Percentiles rank a stretch among this genome's conserved stretches.
These are phyloP conservation scores for Botrytis hyacinthi DNA, from an alignment of 2,329 filamentous ascomycete species.

Conservation along the genomic window DNA sequence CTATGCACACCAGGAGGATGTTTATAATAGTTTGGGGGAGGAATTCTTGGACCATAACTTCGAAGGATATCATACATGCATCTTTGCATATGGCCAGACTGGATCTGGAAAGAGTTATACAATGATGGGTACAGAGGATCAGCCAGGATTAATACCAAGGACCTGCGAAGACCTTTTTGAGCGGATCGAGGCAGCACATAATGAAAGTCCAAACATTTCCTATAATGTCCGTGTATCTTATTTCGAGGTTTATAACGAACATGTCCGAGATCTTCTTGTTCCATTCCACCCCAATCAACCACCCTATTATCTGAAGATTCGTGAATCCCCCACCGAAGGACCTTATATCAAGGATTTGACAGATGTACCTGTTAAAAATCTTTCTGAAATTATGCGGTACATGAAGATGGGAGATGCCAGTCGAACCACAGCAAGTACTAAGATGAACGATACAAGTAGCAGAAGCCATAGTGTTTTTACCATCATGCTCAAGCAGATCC, in stretches of 20 bases:
- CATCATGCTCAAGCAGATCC: conserved; percentile 96
- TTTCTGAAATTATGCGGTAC: conserved; percentile 80
- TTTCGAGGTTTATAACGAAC: conserved; percentile 99
- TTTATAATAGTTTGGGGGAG: conserved; percentile 91
- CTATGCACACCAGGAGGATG: conserved; percentile 88
- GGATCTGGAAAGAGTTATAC: conserved; percentile 98
- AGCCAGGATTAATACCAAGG: conserved; percentile 87
- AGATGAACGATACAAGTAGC: conserved; percentile 99
- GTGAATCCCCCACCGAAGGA: conserved; percentile 90
- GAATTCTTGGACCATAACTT: conserved; percentile 99
- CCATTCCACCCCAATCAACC: conserved; percentile 67
- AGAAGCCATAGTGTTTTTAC: conserved; percentile 97
- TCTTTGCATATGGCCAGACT: conserved; percentile 97
- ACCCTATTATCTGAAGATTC: conserved; percentile 92
- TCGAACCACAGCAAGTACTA: conserved; percentile 87
- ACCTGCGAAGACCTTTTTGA: conserved; percentile 97
- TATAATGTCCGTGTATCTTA: conserved; percentile 98
- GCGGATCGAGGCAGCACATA: conserved; percentile 71
- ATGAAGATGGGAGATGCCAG: conserved; percentile 89
- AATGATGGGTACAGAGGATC: conserved; percentile 86
- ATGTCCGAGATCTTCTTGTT: conserved; percentile 89
- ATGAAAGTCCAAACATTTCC: conserved; percentile 85
- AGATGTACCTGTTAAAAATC: conserved; percentile 85
- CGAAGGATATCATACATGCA: conserved; percentile 98
- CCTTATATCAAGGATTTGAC: conserved; percentile 97